phyloP scores from a whole-genome alignment of 2,329 filamentous ascomycete genomes.

The Pseudocercospora crystallina region DNA sequence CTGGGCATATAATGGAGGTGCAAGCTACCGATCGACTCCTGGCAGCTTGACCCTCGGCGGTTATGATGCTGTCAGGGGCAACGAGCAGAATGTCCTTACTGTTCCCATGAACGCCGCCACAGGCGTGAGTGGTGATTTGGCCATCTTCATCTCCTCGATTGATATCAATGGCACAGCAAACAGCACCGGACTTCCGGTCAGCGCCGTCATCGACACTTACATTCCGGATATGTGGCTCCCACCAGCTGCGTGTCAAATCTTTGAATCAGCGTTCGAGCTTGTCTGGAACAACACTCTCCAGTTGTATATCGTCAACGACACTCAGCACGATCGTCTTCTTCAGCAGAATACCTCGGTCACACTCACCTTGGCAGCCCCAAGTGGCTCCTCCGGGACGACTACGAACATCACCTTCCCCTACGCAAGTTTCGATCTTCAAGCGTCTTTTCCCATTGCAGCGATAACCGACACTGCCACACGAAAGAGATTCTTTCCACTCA shows the following conservation, averaged over 20 bases:
- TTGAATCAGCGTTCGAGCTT: constrained; percentile 2
- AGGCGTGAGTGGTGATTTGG: no score
- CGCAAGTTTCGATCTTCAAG: constrained; percentile 3
- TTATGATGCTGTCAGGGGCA: not conserved
- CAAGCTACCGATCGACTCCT: not conserved
- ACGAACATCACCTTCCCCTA: constrained; percentile 9
- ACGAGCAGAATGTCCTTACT: not conserved
- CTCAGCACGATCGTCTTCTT: constrained; percentile 1
- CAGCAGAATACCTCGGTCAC: not conserved
- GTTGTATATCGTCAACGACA: constrained; percentile 7
- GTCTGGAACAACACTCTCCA: not conserved
- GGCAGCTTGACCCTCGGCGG: not conserved
- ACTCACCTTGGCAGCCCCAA: not conserved
- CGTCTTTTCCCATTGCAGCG: constrained; percentile 1
- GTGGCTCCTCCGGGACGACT: not conserved
- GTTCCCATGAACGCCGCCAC: not conserved
- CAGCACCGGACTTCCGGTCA: constrained; percentile 3
- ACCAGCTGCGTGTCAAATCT: not conserved
- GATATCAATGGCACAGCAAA: no score
- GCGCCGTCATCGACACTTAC: constrained; percentile 7
- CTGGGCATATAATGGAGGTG: not conserved
- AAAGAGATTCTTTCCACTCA: constrained; percentile 4
- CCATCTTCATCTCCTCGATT: no score
- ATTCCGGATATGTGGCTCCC: constrained; percentile 6
- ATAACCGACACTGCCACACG: not conserved